Evolutionary conservation across 768 basidiomycete species (phyloP), one percentile per base, ranked within the genome.

Genomic region (Cystofilobasidium ferigula): DNA sequence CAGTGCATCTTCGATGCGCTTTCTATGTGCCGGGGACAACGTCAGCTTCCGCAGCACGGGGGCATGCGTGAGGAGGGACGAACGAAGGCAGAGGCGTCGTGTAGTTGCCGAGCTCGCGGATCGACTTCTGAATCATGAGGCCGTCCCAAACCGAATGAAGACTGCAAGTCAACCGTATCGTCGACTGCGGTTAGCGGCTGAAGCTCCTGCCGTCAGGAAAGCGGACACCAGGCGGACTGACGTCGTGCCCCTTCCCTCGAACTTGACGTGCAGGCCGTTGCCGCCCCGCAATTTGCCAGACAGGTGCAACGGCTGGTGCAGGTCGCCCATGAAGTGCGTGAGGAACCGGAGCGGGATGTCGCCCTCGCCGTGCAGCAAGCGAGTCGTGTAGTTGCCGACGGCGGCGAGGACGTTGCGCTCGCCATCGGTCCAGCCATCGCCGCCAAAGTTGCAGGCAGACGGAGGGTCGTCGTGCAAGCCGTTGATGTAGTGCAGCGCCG

Each of bases 331-430:
- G 71, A 90, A 97, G 75, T 99, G 95, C 35, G 93, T 82, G 36
- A 99, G 78, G 79, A 95, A 99, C 75, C 88, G 87, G 71, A 97
- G 79, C 2, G 94, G 88, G 71, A 90, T 87, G 72, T 86, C 84
- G 2, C 58, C 74, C 69, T 73, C 66, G 5, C 71, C 73, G 62
- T 76, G 69, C 70, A 69, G 82, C 26, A 91, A 74, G 38, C 86
- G 79, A 59, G 64, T 64, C 0, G 88, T 88, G 40, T 85, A 84
- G 71, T 98, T 95, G 64, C 83, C 78, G 38, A 93, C 83, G 0
- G 80, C 91, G 18, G 82, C 84, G 32, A 95, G 79, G 6, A 95
- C 84, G 71, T 95, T 94, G 22, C 76, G 40, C 72, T 76, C 34
- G 70, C 72, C 12, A 84, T 86, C 6, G 77, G 80, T 86, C 93